These are phyloP conservation scores for Candida ipomoeae DNA, from an alignment of 805 yeast genomes.

Conservation along the genomic window DNA sequence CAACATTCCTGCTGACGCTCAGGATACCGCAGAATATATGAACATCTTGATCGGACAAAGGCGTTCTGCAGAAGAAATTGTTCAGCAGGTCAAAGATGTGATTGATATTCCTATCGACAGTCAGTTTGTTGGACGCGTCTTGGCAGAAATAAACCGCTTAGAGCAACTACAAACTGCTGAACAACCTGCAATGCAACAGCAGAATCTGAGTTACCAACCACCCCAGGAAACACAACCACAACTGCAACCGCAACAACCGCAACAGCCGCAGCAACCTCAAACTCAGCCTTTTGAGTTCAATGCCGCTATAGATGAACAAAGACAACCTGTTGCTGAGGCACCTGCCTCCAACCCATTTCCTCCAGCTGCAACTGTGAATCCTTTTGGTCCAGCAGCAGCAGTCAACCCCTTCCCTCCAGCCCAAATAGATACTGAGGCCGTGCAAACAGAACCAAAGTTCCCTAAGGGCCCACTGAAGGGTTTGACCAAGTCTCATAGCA, in stretches of 20 bases:
- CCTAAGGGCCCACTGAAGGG: constrained; percentile 10
- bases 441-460: constrained; percentile 1
- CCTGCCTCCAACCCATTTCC: constrained; percentile 7
- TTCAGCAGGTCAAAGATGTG: constrained; percentile 55
- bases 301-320: neutral
- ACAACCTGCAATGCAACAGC: constrained; percentile 6
- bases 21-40: constrained; percentile 58
- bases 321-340: neutral
- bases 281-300: neutral
- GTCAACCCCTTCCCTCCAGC: constrained; percentile 9
- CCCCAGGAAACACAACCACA: constrained; percentile 7
- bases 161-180: constrained; percentile 5
- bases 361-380: constrained; percentile 7
- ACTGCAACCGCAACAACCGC: constrained; percentile 9
- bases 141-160: constrained; percentile 45
- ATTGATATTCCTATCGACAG: constrained; percentile 60
- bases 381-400: constrained; percentile 8
- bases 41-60: constrained; percentile 67
- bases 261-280: constrained; percentile 10
- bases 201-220: constrained; percentile 9
- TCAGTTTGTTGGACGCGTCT: constrained; percentile 53
- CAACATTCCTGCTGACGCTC: constrained; percentile 38
- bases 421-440: neutral
- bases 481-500: constrained; percentile 7
- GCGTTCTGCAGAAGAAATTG: constrained; percentile 56